Evolutionary conservation across 2,329 filamentous ascomycete species (phyloP).

Genomic region (Arthroderma uncinatum): DNA sequence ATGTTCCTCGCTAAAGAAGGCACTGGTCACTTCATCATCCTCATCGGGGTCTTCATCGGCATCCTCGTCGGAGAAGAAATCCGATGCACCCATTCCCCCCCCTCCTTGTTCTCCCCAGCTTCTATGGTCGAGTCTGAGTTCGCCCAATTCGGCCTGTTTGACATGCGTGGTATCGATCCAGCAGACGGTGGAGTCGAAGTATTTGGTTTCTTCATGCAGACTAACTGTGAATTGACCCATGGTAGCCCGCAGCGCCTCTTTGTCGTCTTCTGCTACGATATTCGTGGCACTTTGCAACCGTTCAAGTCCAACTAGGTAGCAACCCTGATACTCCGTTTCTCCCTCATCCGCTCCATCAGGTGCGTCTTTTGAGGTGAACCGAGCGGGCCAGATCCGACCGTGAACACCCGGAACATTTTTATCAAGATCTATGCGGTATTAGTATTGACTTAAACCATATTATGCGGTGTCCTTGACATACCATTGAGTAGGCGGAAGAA

Average conservation of each 20-base stretch:
- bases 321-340: conserved; percentile 45
- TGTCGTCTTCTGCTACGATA: not conserved
- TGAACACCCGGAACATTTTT: conserved; percentile 42
- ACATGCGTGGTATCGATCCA: conserved; percentile 28
- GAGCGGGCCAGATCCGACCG: conserved; percentile 52
- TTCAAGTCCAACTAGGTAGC: conserved; percentile 50
- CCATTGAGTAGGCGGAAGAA: conserved; percentile 48
- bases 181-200: conserved; percentile 23
- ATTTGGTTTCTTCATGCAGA: conserved; percentile 27
- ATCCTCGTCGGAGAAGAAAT: conserved; percentile 12
- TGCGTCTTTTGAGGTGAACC: conserved; percentile 39
- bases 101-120: conserved; percentile 12
- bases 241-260: conserved; percentile 34
- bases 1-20: not conserved
- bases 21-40: conserved; percentile 6
- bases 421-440: conserved; percentile 40
- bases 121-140: conserved; percentile 14
- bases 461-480: conserved; percentile 28
- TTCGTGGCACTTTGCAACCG: conserved; percentile 11
- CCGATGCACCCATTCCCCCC: conserved; percentile 4
- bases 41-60: conserved; percentile 6
- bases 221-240: conserved; percentile 28
- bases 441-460: not conserved
- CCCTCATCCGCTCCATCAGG: conserved; percentile 3
- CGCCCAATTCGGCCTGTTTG: conserved; percentile 16